Evolutionary conservation across 1,284 basidiomycete genomes (phyloP).

Genomic region (Inonotus obliquus): DNA sequence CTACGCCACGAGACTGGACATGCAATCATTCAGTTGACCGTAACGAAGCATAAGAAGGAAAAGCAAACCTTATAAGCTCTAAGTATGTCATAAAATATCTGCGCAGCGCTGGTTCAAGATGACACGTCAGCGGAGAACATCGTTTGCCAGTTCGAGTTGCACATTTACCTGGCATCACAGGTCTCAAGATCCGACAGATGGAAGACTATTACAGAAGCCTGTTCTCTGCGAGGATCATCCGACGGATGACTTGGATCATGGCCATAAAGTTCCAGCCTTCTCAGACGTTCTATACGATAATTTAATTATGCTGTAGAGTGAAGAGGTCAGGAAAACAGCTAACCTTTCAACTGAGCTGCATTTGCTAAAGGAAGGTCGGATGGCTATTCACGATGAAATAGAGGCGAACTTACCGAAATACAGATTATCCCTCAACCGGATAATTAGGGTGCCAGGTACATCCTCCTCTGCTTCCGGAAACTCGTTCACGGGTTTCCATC

Average conservation of each 20-base stretch:
- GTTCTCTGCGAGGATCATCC: slow-evolving; percentile 70
- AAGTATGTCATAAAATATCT: slow-evolving; percentile 80
- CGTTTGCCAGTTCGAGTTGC: neutral
- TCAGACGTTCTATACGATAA: slow-evolving; percentile 52
- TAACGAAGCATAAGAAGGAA: slow-evolving; percentile 1
- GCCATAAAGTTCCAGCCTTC: slow-evolving; percentile 80
- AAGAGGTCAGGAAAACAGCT: neutral
- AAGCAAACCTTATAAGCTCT: slow-evolving; percentile 63
- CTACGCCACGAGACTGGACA: slow-evolving; percentile 60
- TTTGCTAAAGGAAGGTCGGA: slow-evolving; percentile 52
- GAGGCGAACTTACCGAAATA: slow-evolving; percentile 57
- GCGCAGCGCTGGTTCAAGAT: slow-evolving; percentile 57
- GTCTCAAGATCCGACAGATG: slow-evolving; percentile 85
- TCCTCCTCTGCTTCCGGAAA: slow-evolving; percentile 73
- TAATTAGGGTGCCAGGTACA: slow-evolving; percentile 34
- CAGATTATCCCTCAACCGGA: slow-evolving; percentile 76
- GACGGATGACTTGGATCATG: slow-evolving; percentile 76
- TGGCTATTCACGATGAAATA: neutral
- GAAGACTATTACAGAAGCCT: slow-evolving; percentile 78
- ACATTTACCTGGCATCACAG: slow-evolving; percentile 76
- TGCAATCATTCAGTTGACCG: slow-evolving; percentile 5
- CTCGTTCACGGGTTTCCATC: slow-evolving; percentile 80
- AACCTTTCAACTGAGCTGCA: slow-evolving; percentile 82
- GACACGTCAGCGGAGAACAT: slow-evolving; percentile 1
- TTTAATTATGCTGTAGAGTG: slow-evolving; percentile 6